Base-by-base conservation (phyloP, 106 monocot species). In the Dendrobium chrysotoxum region DNA sequence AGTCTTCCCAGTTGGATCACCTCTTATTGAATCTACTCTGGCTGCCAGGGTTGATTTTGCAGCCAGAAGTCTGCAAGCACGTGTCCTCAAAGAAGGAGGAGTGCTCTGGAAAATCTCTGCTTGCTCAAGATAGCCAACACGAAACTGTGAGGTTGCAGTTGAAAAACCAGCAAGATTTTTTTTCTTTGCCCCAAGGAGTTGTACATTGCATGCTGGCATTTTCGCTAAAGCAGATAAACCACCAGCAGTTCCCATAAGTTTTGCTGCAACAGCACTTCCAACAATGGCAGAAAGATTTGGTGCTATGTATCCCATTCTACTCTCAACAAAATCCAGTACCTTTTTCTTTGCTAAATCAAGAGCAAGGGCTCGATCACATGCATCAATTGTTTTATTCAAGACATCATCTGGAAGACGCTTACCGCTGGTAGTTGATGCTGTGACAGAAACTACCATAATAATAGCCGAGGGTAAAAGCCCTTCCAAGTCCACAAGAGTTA, bases 131-230 rank as follows among this genome's bases (percentile, higher is more conserved):
- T 91, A 98, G 40, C 98, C 98, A 16, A 93, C 92, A 75, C 87
- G 86, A 79, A 89, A 85, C 68, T 93, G 96, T 73, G 98, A 89
- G 17, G 90, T 95, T 31, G 92, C 94, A 84, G 92, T 95, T 17
- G 95, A 98, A 79, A 98, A 94, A 17, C 95, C 98, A 74, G 95
- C 98, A 79, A 98, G 91, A 85, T 89, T 94, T 80, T 95, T 98
- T 77, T 65, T 98, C 84, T 98, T 95, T 64, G 90, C 86, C 44
- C 98, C 98, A 72, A 98, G 86, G 84, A 98, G 82, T 83, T 92
- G 94, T 83, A 98, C 98, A 79, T 98, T 95, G 65, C 98, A 98
- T 40, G 98, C 94, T 38, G 95, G 98, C 98, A 98, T 95, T 82
- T 95, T 98, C 31, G 98, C 90, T 82, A 98, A 83, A 58, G 92